Base-by-base conservation (phyloP, 2,329 filamentous ascomycete genomes). In the Talaromyces sp. region DNA sequence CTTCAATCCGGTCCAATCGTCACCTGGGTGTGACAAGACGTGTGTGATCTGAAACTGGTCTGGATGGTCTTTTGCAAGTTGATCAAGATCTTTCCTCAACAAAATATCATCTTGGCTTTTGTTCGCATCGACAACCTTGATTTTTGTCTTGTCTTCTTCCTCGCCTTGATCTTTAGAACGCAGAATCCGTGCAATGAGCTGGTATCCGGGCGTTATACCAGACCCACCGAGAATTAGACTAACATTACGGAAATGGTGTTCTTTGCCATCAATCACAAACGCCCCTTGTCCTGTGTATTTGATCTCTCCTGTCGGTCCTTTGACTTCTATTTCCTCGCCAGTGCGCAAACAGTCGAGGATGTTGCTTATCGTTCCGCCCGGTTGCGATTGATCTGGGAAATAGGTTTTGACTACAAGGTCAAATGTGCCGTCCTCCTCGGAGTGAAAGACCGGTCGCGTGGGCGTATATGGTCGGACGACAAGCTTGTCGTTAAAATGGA, bases 341-440 rank as follows among this genome's bases (percentile, higher is more conserved):
- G 81, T 68, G 0, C 78, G 78, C 63, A 86, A 78, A 69, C 77
- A 82, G 71, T 85, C 81, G 2, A 86, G 78, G 60, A 85, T 81
- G 65, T 84, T 85, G 49, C 77, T 81, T 74, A 86, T 79, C 10
- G 83, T 83, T n/a, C 84, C 83, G 15, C 84, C 83, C 0, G 83
- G 83, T 67, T 84, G 81, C 1, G 74, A 72, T 0, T 74, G 67
- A 43, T 74, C 77, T 0, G 83, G 82, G 64, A 82, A 83, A 69
- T 86, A 85, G 0, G 82, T 85, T 68, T 86, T 85, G 43, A 84
- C 76, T 0, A 80, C 78, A 1, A 84, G 75, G 19, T 84, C 76
- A 68, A 85, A 84, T 0, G 78, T 82, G 4, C 80, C 80, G 54
- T 79, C 73, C 25, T 79, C 75, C 59, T 82, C 74, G 6, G 58